Evolutionary conservation across 176 grass and related monocot genomes (phyloP).

Genomic region (Saccharum officinarum): DNA sequence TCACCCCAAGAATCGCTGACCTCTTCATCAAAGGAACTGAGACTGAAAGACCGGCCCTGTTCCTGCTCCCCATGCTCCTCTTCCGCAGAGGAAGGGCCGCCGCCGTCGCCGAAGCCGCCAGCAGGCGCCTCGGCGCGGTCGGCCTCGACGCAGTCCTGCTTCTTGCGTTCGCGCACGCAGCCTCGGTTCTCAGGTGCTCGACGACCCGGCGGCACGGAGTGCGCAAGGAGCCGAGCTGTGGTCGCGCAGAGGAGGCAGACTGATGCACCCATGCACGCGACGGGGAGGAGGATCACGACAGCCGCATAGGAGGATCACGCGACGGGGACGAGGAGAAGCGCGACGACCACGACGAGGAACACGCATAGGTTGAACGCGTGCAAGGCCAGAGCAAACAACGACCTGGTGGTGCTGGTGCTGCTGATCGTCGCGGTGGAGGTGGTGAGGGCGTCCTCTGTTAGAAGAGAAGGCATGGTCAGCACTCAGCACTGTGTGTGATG

Average conservation of each 20-base stretch:
- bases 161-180: neutral
- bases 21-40: neutral
- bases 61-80: slow-evolving; percentile 19
- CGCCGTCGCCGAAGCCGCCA: neutral
- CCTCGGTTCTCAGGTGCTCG: neutral
- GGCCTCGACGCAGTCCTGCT: slow-evolving; percentile 20
- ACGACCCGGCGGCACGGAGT: neutral
- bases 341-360: neutral
- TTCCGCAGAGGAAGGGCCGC: slow-evolving; percentile 22
- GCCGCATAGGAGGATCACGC: too few relatives aligned
- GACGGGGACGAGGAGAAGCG: neutral
- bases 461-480: neutral
- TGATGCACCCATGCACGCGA: slow-evolving; percentile 2
- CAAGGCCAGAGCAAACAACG: slow-evolving; percentile 11
- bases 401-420: neutral
- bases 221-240: neutral
- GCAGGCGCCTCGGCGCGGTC: neutral
- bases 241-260: slow-evolving; percentile 13
- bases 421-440: neutral
- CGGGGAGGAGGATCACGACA: too few relatives aligned
- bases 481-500: neutral
- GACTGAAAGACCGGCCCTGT: neutral
- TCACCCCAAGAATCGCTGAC: neutral
- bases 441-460: neutral
- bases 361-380: neutral